Conservation (phyloP, 306 rosid genomes). For the Nissolia schottii region DNA sequence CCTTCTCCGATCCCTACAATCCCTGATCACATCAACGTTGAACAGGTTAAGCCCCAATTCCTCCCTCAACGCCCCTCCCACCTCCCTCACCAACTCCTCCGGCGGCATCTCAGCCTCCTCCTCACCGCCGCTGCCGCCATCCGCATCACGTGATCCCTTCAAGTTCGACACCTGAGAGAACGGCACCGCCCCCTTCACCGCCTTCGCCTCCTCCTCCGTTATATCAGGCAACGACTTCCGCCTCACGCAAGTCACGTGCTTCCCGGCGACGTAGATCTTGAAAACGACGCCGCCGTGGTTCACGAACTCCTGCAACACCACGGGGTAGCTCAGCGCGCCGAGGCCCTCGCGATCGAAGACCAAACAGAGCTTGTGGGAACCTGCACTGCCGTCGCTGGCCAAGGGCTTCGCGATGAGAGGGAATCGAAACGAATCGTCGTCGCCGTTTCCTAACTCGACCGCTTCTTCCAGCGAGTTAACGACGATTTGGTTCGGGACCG, state of each 20-base stretch:
- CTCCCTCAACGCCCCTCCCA: slow-evolving; percentile 36
- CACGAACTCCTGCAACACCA: slow-evolving; percentile 62
- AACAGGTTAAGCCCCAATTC: slow-evolving; percentile 54
- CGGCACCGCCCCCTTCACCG: slow-evolving; percentile 22
- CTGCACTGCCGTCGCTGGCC: slow-evolving; percentile 18
- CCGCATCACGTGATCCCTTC: not conserved
- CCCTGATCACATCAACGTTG: slow-evolving; percentile 64
- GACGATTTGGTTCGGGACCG: slow-evolving; percentile 26
- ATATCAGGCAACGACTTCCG: slow-evolving; percentile 51
- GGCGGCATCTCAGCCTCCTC: slow-evolving; percentile 45
- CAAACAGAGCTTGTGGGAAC: slow-evolving; percentile 49
- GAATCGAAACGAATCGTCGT: too few relatives aligned
- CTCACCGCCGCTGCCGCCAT: not conserved
- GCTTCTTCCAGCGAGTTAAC: not conserved
- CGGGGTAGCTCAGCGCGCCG: slow-evolving; percentile 17
- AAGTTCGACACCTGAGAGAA: slow-evolving; percentile 51
- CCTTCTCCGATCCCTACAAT: slow-evolving; percentile 17
- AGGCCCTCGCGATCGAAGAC: slow-evolving; percentile 40
- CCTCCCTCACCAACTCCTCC: slow-evolving; percentile 26
- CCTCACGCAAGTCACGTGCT: slow-evolving; percentile 44
- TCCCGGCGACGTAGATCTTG: slow-evolving; percentile 69
- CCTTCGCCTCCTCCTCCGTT: slow-evolving; percentile 14
- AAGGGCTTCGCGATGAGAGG: slow-evolving; percentile 40
- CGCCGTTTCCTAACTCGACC: too few relatives aligned
- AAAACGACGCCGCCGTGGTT: slow-evolving; percentile 70